Evolutionary conservation across 495 filamentous ascomycete genomes (phyloP), one percentile per base, ranked within the genome.

Genomic region (Hypoxylon intermedium): DNA sequence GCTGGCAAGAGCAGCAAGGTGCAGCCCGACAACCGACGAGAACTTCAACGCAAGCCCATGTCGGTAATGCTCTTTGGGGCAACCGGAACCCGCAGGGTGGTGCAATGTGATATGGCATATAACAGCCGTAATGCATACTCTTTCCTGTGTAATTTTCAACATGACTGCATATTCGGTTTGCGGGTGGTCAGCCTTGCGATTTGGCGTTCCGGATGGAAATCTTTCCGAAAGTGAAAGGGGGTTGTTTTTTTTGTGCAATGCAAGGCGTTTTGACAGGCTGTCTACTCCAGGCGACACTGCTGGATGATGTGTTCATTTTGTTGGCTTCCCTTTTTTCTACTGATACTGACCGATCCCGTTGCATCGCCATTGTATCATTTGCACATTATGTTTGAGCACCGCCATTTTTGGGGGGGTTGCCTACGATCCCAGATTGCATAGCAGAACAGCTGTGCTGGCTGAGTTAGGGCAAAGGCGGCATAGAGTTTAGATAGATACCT

Each of bases 51-150:
- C 66, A 67, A 53, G 40, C 58, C 18, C 56, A 43, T 7, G 44
- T 67, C n/a, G 66, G 63, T n/a, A 67, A 67, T 23, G 68, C 62
- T 3, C 30, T 68, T 26, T 69, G 68, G 66, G 62, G 63, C 13
- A 51, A 71, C 31, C 59, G 37, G 21, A 49, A 38, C 40, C 48
- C 21, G 19, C 62, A 42, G n/a, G 54, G 53, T 19, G 38, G 36
- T 24, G 48, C 59, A 13, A 52, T 9, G 20, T 53, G 38, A 51
- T 36, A 26, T 23, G 28, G 23, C 26, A 26, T 12, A 18, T 40
- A 12, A 40, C 13, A 26, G 9, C 31, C 9, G 21, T 23, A 3
- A 52, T 31, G 33, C 24, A 44, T 30, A 15, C 30, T 50, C 21
- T n/a, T 44, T 34, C 38, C 23, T 33, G 9, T 38, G 9, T 58